Evolutionary conservation across 148 eudicot species (phyloP).

Genomic region (Rhododendron williamsianum): DNA sequence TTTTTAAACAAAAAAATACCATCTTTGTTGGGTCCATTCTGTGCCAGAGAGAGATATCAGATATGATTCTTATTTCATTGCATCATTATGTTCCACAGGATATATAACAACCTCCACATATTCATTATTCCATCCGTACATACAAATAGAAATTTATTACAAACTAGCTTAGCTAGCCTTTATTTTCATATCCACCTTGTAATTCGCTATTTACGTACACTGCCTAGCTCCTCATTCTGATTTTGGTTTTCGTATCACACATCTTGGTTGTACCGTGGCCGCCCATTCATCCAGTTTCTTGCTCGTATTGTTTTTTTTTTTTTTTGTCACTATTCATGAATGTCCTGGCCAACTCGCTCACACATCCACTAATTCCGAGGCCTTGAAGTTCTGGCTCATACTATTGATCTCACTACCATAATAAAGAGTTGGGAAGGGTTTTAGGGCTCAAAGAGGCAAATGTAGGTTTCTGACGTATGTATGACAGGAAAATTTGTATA

Average conservation of each 20-base stretch:
- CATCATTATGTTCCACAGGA: too few species aligned
- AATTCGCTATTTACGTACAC: not conserved
- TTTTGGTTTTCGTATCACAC: not conserved
- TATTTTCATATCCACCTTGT: slow-evolving; percentile 1
- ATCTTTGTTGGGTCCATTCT: too few species aligned
- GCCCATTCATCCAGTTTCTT: not conserved
- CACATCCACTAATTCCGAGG: not conserved
- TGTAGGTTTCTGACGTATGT: too few species aligned
- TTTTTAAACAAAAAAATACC: too few species aligned
- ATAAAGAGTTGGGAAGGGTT: too few species aligned
- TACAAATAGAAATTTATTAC: not conserved
- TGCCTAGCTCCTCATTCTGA: not conserved
- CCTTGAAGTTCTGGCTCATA: too few species aligned
- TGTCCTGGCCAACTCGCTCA: too few species aligned
- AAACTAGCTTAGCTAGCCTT: not conserved
- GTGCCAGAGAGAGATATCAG: too few species aligned
- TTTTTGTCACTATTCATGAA: not conserved
- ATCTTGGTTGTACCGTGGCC: not conserved
- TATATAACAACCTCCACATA: not conserved
- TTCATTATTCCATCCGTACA: slow-evolving; percentile 11
- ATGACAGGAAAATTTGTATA: not conserved
- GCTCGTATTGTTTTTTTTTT: too few species aligned
- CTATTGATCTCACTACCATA: too few species aligned
- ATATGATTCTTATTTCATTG: too few species aligned
- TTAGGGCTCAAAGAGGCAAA: too few species aligned